Evolutionary conservation across 2,329 filamentous ascomycete species (phyloP).

Genomic region (Sarocladium kiliense): DNA sequence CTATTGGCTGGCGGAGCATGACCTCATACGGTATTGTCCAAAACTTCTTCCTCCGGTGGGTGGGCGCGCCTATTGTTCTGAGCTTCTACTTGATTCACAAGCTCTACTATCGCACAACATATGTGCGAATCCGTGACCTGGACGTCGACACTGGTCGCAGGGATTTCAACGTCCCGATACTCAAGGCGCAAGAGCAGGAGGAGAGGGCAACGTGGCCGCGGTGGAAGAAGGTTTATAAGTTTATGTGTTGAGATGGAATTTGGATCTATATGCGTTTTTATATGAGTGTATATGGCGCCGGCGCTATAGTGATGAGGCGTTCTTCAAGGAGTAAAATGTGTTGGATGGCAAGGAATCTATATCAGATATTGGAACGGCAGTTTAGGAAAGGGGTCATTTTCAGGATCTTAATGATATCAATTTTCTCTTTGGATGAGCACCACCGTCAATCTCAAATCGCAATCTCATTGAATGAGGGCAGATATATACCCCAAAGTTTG

Average conservation of each 20-base stretch:
- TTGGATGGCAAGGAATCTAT: no score
- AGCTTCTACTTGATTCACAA: conserved; percentile 72
- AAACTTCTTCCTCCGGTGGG: conserved; percentile 69
- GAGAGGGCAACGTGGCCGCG: conserved; percentile 67
- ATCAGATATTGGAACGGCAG: no score
- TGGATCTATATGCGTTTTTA: no score
- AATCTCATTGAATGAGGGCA: no score
- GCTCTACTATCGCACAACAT: conserved; percentile 62
- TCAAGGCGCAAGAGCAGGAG: conserved; percentile 74
- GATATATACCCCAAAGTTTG: no score
- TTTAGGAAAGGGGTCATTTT: no score
- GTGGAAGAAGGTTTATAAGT: conserved; percentile 74
- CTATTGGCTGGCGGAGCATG: conserved; percentile 52
- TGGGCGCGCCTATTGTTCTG: conserved; percentile 64
- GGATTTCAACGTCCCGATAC: conserved; percentile 73
- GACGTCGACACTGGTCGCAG: conserved; percentile 81
- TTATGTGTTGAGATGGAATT: conserved; percentile 52
- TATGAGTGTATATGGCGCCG: no score
- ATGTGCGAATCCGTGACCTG: conserved; percentile 69
- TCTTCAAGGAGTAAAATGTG: no score
- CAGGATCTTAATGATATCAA: no score
- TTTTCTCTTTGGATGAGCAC: no score
- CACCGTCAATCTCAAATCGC: no score
- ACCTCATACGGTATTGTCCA: conserved; percentile 42
- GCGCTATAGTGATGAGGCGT: no score